Evolutionary conservation across 1,284 basidiomycete species (phyloP).

Genomic region (Ustilago xerochloae): DNA sequence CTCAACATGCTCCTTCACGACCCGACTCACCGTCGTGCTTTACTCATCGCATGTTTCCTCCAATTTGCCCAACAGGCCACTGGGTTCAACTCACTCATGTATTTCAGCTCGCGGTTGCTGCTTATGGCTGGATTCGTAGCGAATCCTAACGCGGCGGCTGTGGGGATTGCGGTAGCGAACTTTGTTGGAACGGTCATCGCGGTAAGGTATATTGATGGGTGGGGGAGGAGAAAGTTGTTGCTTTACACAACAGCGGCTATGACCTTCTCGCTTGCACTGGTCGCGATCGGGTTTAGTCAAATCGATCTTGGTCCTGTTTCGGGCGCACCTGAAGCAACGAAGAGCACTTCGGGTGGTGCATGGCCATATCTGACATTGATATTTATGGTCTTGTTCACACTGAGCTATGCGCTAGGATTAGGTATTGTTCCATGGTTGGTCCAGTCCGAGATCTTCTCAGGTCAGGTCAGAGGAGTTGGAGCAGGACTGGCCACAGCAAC

Average conservation of each 20-base stretch:
- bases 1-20: conserved; percentile 36
- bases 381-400: conserved; percentile 48
- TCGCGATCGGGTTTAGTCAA: conserved; percentile 44
- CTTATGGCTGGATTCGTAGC: conserved; percentile 56
- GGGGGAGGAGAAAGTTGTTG: conserved; percentile 55
- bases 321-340: conserved; percentile 1
- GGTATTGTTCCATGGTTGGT: conserved; percentile 62
- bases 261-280: conserved; percentile 36
- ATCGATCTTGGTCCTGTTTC: conserved; percentile 31
- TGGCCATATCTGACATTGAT: conserved; percentile 51
- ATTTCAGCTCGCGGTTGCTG: conserved; percentile 50
- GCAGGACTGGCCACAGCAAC: conserved; percentile 52
- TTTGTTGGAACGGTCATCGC: conserved; percentile 54
- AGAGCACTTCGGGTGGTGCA: conserved; percentile 1
- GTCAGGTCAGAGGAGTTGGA: conserved; percentile 43
- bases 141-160: conserved; percentile 58
- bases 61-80: conserved; percentile 51
- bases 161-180: conserved; percentile 58
- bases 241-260: conserved; percentile 54
- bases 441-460: conserved; percentile 56
- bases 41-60: conserved; percentile 53
- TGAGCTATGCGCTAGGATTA: conserved; percentile 57
- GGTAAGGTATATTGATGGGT: conserved; percentile 51
- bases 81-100: conserved; percentile 48
- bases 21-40: conserved; percentile 35